A percentile compares a stretch with the other conserved stretches of the same genome.
Evolutionary conservation across 2,329 filamentous ascomycete genomes (phyloP).

Genomic region (Drechslerella stenobrocha): DNA sequence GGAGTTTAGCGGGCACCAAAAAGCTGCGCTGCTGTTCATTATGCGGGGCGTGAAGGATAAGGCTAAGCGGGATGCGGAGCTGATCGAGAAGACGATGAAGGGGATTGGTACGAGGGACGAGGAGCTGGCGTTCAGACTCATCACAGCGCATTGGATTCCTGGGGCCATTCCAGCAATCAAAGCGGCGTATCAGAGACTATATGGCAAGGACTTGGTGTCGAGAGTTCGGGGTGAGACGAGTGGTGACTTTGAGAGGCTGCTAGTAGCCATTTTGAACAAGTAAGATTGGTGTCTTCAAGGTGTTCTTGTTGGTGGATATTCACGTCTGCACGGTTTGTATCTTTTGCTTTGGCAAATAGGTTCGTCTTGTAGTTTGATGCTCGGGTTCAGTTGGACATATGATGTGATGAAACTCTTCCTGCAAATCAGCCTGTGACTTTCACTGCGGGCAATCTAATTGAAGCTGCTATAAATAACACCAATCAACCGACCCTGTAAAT

Average conservation of each 20-base stretch:
- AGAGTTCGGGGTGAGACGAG: conserved; percentile 81
- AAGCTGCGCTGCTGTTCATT: conserved; percentile 73
- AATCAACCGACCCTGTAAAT: too few relatives aligned
- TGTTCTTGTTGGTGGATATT: not conserved
- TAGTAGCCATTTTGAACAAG: conserved; percentile 65
- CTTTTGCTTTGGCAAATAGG: too few relatives aligned
- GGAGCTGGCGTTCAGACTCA: conserved; percentile 72
- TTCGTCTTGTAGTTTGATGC: not conserved
- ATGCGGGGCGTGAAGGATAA: conserved; percentile 75
- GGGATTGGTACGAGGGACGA: conserved; percentile 85
- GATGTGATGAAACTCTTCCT: not conserved
- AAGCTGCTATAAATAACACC: too few relatives aligned
- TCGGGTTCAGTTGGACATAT: not conserved
- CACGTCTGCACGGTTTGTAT: too few relatives aligned
- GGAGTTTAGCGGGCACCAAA: conserved; percentile 91
- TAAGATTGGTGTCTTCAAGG: not conserved
- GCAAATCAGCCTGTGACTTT: not conserved
- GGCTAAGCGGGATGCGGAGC: conserved; percentile 64
- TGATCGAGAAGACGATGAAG: conserved; percentile 84
- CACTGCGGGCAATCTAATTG: too few relatives aligned
- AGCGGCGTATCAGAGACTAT: conserved; percentile 73
- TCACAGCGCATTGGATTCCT: conserved; percentile 81
- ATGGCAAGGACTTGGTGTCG: conserved; percentile 67
- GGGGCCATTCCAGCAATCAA: conserved; percentile 75
- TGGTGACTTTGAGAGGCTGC: conserved; percentile 75